These are phyloP conservation scores for Candida orba DNA, from an alignment of 805 yeast genomes.

Conservation along the genomic window DNA sequence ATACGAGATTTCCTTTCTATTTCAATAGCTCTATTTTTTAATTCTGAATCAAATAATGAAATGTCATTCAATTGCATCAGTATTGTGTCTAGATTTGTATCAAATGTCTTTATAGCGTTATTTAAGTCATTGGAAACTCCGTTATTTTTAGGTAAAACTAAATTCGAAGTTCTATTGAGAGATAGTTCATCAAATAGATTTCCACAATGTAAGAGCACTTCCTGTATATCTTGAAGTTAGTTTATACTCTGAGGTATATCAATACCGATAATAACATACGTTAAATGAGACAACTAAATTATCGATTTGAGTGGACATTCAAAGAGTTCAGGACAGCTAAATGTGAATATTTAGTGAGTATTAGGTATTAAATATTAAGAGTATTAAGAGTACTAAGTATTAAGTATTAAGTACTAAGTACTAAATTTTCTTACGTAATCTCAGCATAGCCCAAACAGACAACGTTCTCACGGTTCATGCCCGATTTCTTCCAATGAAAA, in stretches of 20 bases:
- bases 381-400: too few species aligned
- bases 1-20: slow-evolving; percentile 8
- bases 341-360: too few species aligned
- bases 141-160: slow-evolving; percentile 18
- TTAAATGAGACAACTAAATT: slow-evolving; percentile 11
- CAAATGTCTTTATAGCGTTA: slow-evolving; percentile 14
- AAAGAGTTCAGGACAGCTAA: neutral
- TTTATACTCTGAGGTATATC: neutral
- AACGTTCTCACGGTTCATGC: neutral
- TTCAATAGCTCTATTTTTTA: slow-evolving; percentile 13
- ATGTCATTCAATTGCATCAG: slow-evolving; percentile 21
- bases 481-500: slow-evolving; percentile 6
- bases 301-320: slow-evolving; percentile 15
- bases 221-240: slow-evolving; percentile 9
- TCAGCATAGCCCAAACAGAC: neutral
- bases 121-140: slow-evolving; percentile 6
- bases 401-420: neutral
- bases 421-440: neutral
- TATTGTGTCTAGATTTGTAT: slow-evolving; percentile 16
- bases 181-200: slow-evolving; percentile 17
- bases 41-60: slow-evolving; percentile 12
- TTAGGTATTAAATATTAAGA: too few species aligned
- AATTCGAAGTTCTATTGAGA: slow-evolving; percentile 17
- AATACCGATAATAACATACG: neutral
- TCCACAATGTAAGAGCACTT: slow-evolving; percentile 19